A percentile compares a stretch with the other conserved stretches of the same genome.
Evolutionary conservation across 1,139 yeast species (phyloP).

Genomic region (Suhomyces anneliseae): DNA sequence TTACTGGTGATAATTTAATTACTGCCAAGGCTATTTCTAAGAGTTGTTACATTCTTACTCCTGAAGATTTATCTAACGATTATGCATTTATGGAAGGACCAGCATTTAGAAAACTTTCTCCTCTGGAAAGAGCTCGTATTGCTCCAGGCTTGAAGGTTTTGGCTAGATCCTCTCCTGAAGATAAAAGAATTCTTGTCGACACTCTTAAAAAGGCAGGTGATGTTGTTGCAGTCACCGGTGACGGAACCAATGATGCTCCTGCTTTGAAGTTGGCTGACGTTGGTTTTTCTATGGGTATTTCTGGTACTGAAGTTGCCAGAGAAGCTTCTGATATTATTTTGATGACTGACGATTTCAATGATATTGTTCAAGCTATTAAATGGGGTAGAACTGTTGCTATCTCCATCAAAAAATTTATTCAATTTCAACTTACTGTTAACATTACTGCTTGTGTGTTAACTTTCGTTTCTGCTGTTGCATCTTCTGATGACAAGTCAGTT

Average conservation of each 20-base stretch:
- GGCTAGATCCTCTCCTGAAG: slow-evolving; percentile 96
- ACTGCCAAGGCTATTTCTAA: slow-evolving; percentile 91
- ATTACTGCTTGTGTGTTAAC: slow-evolving; percentile 93
- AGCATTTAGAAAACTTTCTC: slow-evolving; percentile 64
- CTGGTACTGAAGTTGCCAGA: slow-evolving; percentile 93
- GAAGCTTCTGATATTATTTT: slow-evolving; percentile 93
- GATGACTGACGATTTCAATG: slow-evolving; percentile 93
- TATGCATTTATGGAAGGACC: slow-evolving; percentile 92
- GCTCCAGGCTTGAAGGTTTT: slow-evolving; percentile 78
- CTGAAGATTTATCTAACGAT: slow-evolving; percentile 52
- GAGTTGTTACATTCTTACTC: slow-evolving; percentile 75
- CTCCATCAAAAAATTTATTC: slow-evolving; percentile 92
- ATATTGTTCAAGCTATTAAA: slow-evolving; percentile 95
- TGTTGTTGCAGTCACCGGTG: slow-evolving; percentile 98
- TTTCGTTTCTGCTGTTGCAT: slow-evolving; percentile 89
- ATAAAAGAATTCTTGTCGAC: slow-evolving; percentile 82
- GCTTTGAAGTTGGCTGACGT: slow-evolving; percentile 89
- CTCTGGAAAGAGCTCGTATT: slow-evolving; percentile 54
- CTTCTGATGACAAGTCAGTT: slow-evolving; percentile 75
- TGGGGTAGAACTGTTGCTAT: slow-evolving; percentile 99
- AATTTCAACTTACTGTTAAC: slow-evolving; percentile 94
- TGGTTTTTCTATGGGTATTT: slow-evolving; percentile 91
- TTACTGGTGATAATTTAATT: slow-evolving; percentile 88
- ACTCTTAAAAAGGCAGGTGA: slow-evolving; percentile 80
- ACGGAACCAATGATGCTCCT: slow-evolving; percentile 97